phyloP scores from a whole-genome alignment of 2,329 filamentous ascomycete genomes.

The Ophiocordyceps camponoti-rufipedis region DNA sequence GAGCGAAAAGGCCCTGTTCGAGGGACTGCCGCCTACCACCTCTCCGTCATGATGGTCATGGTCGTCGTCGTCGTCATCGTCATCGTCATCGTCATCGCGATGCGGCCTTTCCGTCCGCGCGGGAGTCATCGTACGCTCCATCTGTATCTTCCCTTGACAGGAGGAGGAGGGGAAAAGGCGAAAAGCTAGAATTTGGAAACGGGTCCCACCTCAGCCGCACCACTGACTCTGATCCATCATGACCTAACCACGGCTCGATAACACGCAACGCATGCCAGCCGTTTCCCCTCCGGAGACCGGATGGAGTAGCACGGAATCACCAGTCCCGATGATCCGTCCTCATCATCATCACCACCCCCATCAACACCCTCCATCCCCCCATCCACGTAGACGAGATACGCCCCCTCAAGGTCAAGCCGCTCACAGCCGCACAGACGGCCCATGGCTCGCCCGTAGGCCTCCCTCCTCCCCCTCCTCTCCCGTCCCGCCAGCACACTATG shows the following conservation, averaged over 20 bases:
- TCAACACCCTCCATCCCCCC: no score
- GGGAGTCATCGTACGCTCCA: not conserved
- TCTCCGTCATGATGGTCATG: not conserved
- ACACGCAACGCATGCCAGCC: conserved; percentile 14
- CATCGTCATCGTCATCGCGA: not conserved
- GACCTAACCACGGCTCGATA: conserved; percentile 7
- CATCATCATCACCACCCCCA: not conserved
- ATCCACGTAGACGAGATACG: no score
- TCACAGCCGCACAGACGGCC: no score
- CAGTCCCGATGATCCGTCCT: not conserved
- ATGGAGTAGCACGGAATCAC: conserved; percentile 19
- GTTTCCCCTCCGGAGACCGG: conserved; percentile 14
- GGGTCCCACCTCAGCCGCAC: not conserved
- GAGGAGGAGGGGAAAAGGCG: no score
- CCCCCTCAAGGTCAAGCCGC: no score
- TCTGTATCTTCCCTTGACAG: not conserved
- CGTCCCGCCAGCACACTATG: no score
- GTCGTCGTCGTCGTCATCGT: not conserved
- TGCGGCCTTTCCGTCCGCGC: no score
- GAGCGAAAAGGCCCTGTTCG: conserved; percentile 3
- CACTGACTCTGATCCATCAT: not conserved
- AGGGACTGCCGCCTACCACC: not conserved
- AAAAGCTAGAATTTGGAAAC: no score
- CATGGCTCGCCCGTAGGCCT: no score
- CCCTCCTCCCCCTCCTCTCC: no score